A percentile compares a stretch with the other conserved stretches of the same genome.
Conservation (phyloP, 805 yeast species). For the Yarrowia sp. region DNA sequence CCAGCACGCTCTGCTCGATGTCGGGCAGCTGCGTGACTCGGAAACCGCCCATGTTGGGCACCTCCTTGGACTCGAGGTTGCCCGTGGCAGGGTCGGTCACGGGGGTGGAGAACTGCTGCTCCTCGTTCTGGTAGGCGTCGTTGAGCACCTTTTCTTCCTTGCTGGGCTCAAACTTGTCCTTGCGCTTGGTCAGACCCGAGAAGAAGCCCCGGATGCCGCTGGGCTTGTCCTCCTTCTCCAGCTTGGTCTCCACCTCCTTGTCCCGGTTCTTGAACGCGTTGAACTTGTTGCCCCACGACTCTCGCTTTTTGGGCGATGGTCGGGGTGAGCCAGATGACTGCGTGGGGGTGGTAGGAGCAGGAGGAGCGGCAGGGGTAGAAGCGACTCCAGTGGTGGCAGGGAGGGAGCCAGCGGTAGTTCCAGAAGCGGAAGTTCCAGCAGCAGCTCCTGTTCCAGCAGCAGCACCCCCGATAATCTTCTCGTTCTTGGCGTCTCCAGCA, state of each 20-base stretch:
- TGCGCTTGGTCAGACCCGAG: slow-evolving; percentile 17
- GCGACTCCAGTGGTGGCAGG: not conserved
- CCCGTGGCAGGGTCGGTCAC: not conserved
- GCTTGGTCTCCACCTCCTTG: not conserved
- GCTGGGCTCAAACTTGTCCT: not conserved
- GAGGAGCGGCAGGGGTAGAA: not conserved
- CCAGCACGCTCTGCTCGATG: slow-evolving; percentile 2
- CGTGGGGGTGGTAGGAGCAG: not conserved
- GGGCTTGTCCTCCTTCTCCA: slow-evolving; percentile 18
- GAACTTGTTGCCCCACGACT: slow-evolving; percentile 32
- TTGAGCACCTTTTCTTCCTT: not conserved
- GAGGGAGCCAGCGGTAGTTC: not conserved
- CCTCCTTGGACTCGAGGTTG: slow-evolving; percentile 6
- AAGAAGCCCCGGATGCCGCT: slow-evolving; percentile 27
- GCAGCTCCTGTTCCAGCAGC: not conserved
- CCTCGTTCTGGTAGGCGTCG: slow-evolving; percentile 12
- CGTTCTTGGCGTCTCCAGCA: not conserved
- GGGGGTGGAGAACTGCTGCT: not conserved
- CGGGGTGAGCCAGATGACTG: not conserved
- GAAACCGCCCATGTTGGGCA: slow-evolving; percentile 23
- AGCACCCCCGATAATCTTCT: not conserved
- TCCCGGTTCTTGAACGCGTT: slow-evolving; percentile 26
- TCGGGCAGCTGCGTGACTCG: slow-evolving; percentile 13
- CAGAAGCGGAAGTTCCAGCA: not conserved
- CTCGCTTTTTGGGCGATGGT: slow-evolving; percentile 18